Conservation (phyloP, 805 yeast genomes). For the Ogataea methanolica region DNA sequence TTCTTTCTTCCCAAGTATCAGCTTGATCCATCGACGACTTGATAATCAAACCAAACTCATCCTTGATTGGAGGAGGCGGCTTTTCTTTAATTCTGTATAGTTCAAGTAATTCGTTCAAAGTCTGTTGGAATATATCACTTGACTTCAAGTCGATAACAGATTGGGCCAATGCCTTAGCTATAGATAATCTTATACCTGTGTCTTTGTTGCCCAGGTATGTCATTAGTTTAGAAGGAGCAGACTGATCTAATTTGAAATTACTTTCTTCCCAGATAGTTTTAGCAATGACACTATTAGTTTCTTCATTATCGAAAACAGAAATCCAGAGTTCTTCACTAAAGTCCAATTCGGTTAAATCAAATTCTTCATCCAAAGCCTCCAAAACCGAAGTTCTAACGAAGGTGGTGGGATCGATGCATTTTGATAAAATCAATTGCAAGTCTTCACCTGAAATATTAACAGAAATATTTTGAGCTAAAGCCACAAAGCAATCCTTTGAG, state of each 20-base stretch:
- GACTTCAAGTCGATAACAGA: slow-evolving; percentile 37
- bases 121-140: slow-evolving; percentile 23
- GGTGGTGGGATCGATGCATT: slow-evolving; percentile 53
- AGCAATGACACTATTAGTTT: slow-evolving; percentile 59
- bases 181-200: slow-evolving; percentile 66
- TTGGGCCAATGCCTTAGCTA: slow-evolving; percentile 66
- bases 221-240: slow-evolving; percentile 44
- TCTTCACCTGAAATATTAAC: slow-evolving; percentile 55
- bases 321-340: slow-evolving; percentile 62
- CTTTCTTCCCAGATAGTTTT: slow-evolving; percentile 83
- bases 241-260: slow-evolving; percentile 39
- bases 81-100: slow-evolving; percentile 56
- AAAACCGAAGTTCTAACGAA: slow-evolving; percentile 77
- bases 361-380: slow-evolving; percentile 84
- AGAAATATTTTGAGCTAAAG: slow-evolving; percentile 74
- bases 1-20: slow-evolving; percentile 82
- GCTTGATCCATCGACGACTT: slow-evolving; percentile 54
- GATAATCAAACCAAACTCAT: slow-evolving; percentile 74
- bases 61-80: slow-evolving; percentile 75
- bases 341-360: slow-evolving; percentile 46
- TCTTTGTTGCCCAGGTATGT: slow-evolving; percentile 49
- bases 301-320: slow-evolving; percentile 68
- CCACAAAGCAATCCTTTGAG: slow-evolving; percentile 77
- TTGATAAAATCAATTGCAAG: slow-evolving; percentile 50
- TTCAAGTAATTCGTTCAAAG: slow-evolving; percentile 43